Evolutionary conservation across 2,329 filamentous ascomycete species (phyloP).

Genomic region (Pleurostoma richardsiae): DNA sequence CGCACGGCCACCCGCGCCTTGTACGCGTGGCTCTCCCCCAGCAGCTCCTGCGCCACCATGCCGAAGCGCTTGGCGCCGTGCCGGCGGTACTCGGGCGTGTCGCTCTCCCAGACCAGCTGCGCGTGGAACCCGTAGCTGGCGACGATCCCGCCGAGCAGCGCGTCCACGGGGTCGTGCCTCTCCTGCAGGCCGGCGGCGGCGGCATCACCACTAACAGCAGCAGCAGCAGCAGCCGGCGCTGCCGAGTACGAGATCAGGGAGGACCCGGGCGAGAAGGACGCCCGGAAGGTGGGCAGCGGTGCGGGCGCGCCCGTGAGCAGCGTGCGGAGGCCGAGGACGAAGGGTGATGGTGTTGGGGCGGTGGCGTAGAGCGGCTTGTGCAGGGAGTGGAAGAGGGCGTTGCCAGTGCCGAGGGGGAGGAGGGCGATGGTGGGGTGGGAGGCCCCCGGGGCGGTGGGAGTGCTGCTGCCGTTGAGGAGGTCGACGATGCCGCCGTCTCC

Average conservation of each 20-base stretch:
- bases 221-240: background rate
- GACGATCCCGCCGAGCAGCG: slow-evolving; percentile 73
- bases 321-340: slow-evolving; percentile 41
- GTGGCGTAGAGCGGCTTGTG: slow-evolving; percentile 50
- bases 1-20: slow-evolving; percentile 32
- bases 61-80: slow-evolving; percentile 75
- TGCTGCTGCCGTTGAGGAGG: slow-evolving; percentile 60
- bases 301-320: slow-evolving; percentile 52
- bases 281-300: slow-evolving; percentile 58
- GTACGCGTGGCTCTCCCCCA: slow-evolving; percentile 52
- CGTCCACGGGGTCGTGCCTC: slow-evolving; percentile 24
- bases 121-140: slow-evolving; percentile 89
- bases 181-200: slow-evolving; percentile 13
- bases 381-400: slow-evolving; percentile 58
- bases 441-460: slow-evolving; percentile 8
- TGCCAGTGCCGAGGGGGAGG: slow-evolving; percentile 60
- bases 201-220: background rate
- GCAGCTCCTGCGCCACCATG: slow-evolving; percentile 74
- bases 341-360: slow-evolving; percentile 26
- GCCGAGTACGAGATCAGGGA: slow-evolving; percentile 34
- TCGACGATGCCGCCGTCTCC: slow-evolving; percentile 87
- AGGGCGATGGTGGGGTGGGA: slow-evolving; percentile 41
- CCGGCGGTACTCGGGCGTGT: slow-evolving; percentile 74
- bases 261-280: slow-evolving; percentile 55
- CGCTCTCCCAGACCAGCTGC: slow-evolving; percentile 83